Percentiles rank a stretch among this genome's conserved stretches.
Conservation (phyloP, 106 monocot genomes). For the Allium cepa region DNA sequence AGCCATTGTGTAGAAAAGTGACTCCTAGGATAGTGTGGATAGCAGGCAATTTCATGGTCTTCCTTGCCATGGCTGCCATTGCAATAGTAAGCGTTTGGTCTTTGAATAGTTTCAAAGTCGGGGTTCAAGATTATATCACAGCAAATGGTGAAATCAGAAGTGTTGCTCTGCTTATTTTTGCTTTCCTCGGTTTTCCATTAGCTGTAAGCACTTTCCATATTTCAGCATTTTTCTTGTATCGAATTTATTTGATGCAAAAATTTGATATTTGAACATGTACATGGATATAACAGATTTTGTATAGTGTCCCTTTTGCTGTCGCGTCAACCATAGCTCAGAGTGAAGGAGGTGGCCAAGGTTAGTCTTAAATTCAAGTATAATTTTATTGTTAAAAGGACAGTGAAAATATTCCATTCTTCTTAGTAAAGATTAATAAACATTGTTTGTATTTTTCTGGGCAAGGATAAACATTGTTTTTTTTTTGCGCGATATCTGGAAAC, state of each 20-base stretch:
- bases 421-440: too few relatives aligned
- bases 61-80: conserved; percentile 34
- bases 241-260: background rate
- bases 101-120: background rate
- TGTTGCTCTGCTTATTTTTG: conserved; percentile 33
- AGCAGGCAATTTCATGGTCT: conserved; percentile 45
- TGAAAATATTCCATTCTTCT: too few relatives aligned
- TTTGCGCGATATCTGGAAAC: too few relatives aligned
- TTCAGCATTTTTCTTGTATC: background rate
- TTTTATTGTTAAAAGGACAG: too few relatives aligned
- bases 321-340: conserved; percentile 32
- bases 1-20: conserved; percentile 38
- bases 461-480: too few relatives aligned
- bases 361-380: too few relatives aligned
- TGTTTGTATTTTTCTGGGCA: too few relatives aligned
- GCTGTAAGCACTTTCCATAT: conserved; percentile 9
- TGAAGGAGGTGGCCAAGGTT: conserved; percentile 38
- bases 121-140: conserved; percentile 1
- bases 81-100: conserved; percentile 17
- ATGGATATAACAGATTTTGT: conserved; percentile 31
- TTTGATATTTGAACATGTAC: background rate
- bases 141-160: conserved; percentile 5
- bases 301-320: conserved; percentile 47
- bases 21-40: conserved; percentile 48
- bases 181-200: conserved; percentile 40